Conservation (phyloP, 345 rosid genomes). For the Punica granatum region DNA sequence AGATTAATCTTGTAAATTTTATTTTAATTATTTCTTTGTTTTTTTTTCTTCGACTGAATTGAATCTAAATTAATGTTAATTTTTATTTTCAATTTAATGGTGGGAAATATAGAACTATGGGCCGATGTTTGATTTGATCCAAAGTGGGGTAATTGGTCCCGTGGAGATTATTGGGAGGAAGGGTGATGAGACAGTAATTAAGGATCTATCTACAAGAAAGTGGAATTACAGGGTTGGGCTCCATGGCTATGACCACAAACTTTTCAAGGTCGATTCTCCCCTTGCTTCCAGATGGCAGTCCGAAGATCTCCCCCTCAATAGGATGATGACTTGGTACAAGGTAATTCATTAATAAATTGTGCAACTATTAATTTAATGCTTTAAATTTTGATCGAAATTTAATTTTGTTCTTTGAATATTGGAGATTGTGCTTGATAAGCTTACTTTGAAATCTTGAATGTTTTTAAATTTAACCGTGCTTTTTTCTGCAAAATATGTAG, state of each 20-base stretch:
- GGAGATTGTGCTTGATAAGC: too few species aligned
- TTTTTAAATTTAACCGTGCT: not conserved
- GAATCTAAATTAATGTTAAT: too few species aligned
- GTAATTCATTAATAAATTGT: too few species aligned
- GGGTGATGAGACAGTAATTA: slow-evolving; percentile 30
- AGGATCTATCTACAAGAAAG: slow-evolving; percentile 37
- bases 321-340: slow-evolving; percentile 40
- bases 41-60: too few species aligned
- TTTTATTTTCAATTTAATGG: too few species aligned
- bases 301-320: slow-evolving; percentile 11
- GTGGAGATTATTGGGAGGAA: slow-evolving; percentile 24
- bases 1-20: not conserved
- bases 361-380: too few species aligned
- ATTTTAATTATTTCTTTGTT: not conserved
- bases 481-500: slow-evolving; percentile 15
- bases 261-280: slow-evolving; percentile 7
- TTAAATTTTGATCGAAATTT: too few species aligned
- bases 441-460: too few species aligned
- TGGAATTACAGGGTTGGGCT: slow-evolving; percentile 58
- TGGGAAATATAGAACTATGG: slow-evolving; percentile 49
- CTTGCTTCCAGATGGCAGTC: slow-evolving; percentile 10
- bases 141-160: slow-evolving; percentile 27
- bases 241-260: slow-evolving; percentile 20
- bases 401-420: too few species aligned
- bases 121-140: slow-evolving; percentile 12